Conservation (phyloP, 192 early-diverging fungal genomes). For the Chytriomyces hyalinus region DNA sequence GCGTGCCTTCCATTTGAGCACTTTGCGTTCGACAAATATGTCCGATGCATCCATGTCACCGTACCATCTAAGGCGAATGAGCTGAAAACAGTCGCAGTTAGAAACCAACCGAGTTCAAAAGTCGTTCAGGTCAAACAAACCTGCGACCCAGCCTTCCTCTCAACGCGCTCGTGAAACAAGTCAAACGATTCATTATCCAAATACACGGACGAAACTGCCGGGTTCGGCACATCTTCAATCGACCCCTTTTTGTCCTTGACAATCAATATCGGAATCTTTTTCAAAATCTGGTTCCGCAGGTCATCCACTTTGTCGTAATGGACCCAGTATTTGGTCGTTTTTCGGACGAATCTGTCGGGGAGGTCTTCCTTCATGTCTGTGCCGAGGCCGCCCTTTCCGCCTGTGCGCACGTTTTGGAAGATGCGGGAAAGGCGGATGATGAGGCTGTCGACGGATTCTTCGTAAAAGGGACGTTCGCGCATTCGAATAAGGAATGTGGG, state of each 20-base stretch:
- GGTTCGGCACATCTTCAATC: constrained; percentile 59
- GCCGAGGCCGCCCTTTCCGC: constrained; percentile 35
- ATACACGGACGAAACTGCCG: constrained; percentile 92
- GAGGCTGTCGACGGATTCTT: constrained; percentile 78
- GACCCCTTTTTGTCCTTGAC: constrained; percentile 25
- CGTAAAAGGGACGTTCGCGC: constrained; percentile 75
- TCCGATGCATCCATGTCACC: constrained; percentile 82
- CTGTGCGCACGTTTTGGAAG: constrained; percentile 53
- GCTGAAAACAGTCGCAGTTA: constrained; percentile 25
- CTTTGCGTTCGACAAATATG: constrained; percentile 96
- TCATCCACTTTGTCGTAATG: constrained; percentile 63
- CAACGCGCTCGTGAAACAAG: constrained; percentile 84
- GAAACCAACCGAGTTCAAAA: background rate
- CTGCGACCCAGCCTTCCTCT: constrained; percentile 86
- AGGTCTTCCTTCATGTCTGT: constrained; percentile 36
- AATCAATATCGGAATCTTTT: constrained; percentile 34
- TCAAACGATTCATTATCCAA: constrained; percentile 90
- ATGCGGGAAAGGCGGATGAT: constrained; percentile 75
- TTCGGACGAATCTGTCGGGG: constrained; percentile 75
- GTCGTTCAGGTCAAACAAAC: constrained; percentile 37
- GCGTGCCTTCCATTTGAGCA: constrained; percentile 20
- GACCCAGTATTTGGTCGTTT: constrained; percentile 94
- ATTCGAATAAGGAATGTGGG: constrained; percentile 69
- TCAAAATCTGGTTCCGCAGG: constrained; percentile 28
- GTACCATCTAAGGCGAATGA: constrained; percentile 92